Evolutionary conservation across 208 protist species (phyloP), one percentile per base, ranked within the genome.

Genomic region (Trypanosoma caninum): DNA sequence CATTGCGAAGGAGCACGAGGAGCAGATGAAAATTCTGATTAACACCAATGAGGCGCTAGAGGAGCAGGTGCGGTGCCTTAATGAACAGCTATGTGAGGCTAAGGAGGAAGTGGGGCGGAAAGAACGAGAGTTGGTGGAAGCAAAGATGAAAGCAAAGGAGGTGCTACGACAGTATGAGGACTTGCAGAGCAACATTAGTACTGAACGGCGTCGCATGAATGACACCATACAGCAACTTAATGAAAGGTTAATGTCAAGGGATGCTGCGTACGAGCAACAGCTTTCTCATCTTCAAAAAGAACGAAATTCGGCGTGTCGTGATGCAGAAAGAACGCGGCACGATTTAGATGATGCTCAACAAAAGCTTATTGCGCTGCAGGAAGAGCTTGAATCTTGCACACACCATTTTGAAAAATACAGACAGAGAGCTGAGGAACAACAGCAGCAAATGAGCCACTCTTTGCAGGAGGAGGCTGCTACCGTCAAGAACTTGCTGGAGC

Each of bases 1-100:
- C 14, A 54, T 85, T 16, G 72, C 68, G 0, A 74, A 76, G 3
- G 75, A 75, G 25, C 75, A 86, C 47, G 84, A 91, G 59, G 59
- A 53, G 16, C 71, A 72, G 38, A 86, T 91, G 74, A 63, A 72
- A 48, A 55, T 62, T 37, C 37, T 88, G 47, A 48, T 83, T 46
- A 59, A 76, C 13, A 71, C 64, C 28, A 81, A 82, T 68, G 69
- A 70, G 14, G 48, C 44, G 20, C 67, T 87, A 52, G 61, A 74
- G 47, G 72, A 65, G 38, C 59, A 72, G 16, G 53, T 83, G 18
- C 66, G 69, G 16, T 71, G 69, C 22, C 71, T 89, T 9, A 59
- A 54, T 11, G 40, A 31, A 51, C 41, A 54, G 20, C n/a, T 55
- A 9, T 4, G 23, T 5, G 14, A 44, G 25, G 54, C 45, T 22